Percentiles rank a stretch among this genome's conserved stretches.
These are phyloP conservation scores for Ganoderma boninense DNA, from an alignment of 1,284 basidiomycete species.

Conservation along the genomic window DNA sequence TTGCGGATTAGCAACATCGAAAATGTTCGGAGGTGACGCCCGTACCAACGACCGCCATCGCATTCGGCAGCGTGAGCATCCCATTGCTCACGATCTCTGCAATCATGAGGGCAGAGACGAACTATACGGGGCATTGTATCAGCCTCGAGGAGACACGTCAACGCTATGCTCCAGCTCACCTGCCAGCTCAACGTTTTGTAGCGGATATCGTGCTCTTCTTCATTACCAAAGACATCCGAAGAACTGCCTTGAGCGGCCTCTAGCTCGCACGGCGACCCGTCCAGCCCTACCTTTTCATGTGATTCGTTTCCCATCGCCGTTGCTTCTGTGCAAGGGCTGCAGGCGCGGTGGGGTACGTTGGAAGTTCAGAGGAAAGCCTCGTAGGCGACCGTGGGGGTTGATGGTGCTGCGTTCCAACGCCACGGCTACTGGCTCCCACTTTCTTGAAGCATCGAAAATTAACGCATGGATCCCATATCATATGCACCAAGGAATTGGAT, in stretches of 20 bases:
- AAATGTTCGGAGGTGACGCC: no score
- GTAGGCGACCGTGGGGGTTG: not conserved
- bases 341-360: not conserved
- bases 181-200: conserved; percentile 57
- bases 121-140: conserved; percentile 38
- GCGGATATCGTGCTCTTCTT: conserved; percentile 43
- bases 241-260: not conserved
- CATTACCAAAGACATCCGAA: conserved; percentile 45
- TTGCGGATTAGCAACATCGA: not conserved
- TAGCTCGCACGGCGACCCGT: not conserved
- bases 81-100: conserved; percentile 67
- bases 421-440: not conserved
- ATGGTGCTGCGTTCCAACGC: not conserved
- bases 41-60: conserved; percentile 60
- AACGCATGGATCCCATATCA: not conserved
- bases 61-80: conserved; percentile 62
- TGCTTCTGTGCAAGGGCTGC: not conserved
- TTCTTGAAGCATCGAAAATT: not conserved
- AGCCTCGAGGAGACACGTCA: not conserved
- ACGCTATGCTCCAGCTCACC: conserved; percentile 40
- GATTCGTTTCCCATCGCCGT: not conserved
- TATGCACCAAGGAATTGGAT: not conserved
- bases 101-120: conserved; percentile 62
- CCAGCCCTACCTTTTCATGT: not conserved
- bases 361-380: not conserved